A percentile compares a stretch with the other conserved stretches of the same genome.
Conservation (phyloP, 192 early-diverging fungal species). For the Phycomyces blakesleeanus region DNA sequence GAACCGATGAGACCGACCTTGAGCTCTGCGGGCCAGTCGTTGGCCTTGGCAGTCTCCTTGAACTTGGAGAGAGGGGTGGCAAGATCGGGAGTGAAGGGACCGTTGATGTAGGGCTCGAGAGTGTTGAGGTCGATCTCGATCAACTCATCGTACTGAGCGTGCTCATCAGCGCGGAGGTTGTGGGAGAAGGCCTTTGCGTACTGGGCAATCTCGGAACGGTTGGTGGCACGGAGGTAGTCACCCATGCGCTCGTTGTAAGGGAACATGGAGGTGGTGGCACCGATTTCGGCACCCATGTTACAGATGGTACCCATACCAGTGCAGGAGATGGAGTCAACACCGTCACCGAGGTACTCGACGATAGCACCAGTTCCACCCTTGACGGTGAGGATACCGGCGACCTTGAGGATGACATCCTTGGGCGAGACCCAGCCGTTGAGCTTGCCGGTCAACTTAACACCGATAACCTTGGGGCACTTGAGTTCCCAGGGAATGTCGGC, state of each 20-base stretch:
- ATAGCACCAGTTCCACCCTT: slow-evolving; percentile 97
- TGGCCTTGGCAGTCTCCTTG: slow-evolving; percentile 79
- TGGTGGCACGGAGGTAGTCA: slow-evolving; percentile 86
- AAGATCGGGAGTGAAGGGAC: slow-evolving; percentile 94
- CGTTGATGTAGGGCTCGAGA: slow-evolving; percentile 96
- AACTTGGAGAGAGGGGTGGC: slow-evolving; percentile 93
- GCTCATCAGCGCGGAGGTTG: slow-evolving; percentile 86
- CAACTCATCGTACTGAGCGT: slow-evolving; percentile 86
- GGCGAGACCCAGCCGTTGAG: slow-evolving; percentile 90
- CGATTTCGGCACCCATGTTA: slow-evolving; percentile 99
- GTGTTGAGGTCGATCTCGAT: slow-evolving; percentile 92
- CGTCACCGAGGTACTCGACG: slow-evolving; percentile 95
- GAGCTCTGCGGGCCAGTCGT: slow-evolving; percentile 86
- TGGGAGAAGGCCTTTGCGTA: slow-evolving; percentile 78
- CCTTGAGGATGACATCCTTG: slow-evolving; percentile 94
- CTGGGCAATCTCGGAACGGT: slow-evolving; percentile 73
- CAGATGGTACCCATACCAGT: slow-evolving; percentile 99
- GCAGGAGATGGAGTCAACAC: slow-evolving; percentile 90
- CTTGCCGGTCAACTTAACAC: slow-evolving; percentile 86
- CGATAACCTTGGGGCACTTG: slow-evolving; percentile 95
- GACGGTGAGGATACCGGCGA: slow-evolving; percentile 94
- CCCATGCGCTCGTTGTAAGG: slow-evolving; percentile 92
- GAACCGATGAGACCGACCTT: slow-evolving; percentile 93
- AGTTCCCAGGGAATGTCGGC: slow-evolving; percentile 98
- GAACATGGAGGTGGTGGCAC: slow-evolving; percentile 96